Base-by-base conservation (phyloP, 2,329 filamentous ascomycete species). In the Elsinoe necatrix region DNA sequence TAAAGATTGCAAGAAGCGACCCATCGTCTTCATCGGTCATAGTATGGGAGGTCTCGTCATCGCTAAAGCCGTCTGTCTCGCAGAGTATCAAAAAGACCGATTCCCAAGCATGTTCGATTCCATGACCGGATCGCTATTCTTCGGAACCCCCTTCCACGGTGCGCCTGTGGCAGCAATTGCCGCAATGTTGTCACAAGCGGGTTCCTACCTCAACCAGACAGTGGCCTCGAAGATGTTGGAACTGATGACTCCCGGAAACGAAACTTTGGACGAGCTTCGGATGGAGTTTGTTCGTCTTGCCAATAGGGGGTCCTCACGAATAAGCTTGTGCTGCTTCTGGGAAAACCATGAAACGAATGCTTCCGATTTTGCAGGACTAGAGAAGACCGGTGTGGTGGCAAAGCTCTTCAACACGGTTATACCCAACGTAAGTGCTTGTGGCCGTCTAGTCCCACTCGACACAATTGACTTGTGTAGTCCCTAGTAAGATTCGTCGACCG, bases 1-100 rank as follows among this genome's bases (percentile, higher is more conserved):
- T 4, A 34, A 25, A 11, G 18, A 16, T 3, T 29, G 27, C 45
- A 27, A n/a, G 23, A 34, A 48, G 23, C 45, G 45, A 48, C 45
- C 45, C 6, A 48, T 48, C 21, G 18, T 48, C 11, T 48, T 48
- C n/a, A 20, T 48, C n/a, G 45, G 45, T 4, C 45, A 48, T n/a
- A 48, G 45, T 9, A 27, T 48, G 45, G 45, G 45, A 27, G 45
- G 45, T 8, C 21, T 48, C 11, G 45, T 48, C n/a, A 48, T 48
- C n/a, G 45, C 45, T 4, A 29, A 48, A 16, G 45, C 21, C 25
- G 39, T 42, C 12, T 42, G 39, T 12, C 16, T 42, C 4, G 39
- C 39, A 20, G 39, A 42, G 4, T 16, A 16, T 4, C 39, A 42
- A 20, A 42, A 42, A 42, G 39, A 42, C 4, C 16, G 20, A 20